Base-by-base conservation (phyloP, 805 yeast species). In the Tetrapisispora fleetii region DNA sequence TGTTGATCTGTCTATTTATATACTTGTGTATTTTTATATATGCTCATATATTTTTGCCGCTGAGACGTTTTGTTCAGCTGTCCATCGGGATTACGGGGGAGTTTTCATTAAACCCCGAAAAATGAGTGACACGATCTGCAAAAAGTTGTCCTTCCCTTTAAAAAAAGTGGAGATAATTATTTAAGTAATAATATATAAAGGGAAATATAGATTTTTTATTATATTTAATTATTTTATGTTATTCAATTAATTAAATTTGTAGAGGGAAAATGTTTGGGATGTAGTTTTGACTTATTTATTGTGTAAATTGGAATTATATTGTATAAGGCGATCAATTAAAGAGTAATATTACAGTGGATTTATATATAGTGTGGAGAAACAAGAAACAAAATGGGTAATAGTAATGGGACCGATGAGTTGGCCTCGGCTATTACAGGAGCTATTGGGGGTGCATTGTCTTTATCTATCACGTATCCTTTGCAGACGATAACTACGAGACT, bases 371-470 rank as follows among this genome's bases (percentile, higher is more conserved):
- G n/a, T n/a, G 8, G 28, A 8, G 28, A 24, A 24, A 24, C 4
- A 6, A 24, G 8, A 24, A 24, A 6, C 18, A 39, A 14, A 6
- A 36, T 36, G 40, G 22, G 24, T 16, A 24, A 36, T 11, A 40
- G 24, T 35, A 33, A 10, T n/a, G 46, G 18, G 5, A 18, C 47
- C 8, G 47, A 45, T 38, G 38, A 28, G n/a, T 14, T 45, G 32
- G 88, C 93, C 14, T 96, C 90, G 62, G 96, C 96, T n/a, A 66
- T 90, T 11, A 85, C 96, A 6, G 98, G 97, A 11, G 95, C 96
- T 35, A 83, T 90, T 7, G 95, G 96, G 27, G 97, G 97, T 14
- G 89, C 91, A 21, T 74, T 87, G 28, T 78, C 95, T 2, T 84
- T 88, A 83, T 76, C 83, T 0, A 80, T 88, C 37, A 90, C 97